These are phyloP conservation scores for Diaporthe australafricana DNA, from an alignment of 2,329 filamentous ascomycete species.

Conservation along the genomic window DNA sequence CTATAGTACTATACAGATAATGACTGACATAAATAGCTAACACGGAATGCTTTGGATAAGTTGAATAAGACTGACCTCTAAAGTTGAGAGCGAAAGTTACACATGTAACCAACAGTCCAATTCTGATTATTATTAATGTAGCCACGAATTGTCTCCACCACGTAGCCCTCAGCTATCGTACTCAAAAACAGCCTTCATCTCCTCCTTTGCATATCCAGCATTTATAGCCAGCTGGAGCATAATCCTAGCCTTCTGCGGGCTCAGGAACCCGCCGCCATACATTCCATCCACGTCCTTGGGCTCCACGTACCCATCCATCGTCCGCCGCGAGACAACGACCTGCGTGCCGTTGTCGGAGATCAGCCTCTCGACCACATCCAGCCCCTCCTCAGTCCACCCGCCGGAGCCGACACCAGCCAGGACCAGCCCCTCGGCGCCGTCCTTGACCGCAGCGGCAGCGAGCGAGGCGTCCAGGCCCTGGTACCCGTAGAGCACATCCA, in stretches of 20 bases:
- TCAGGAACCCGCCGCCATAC: slow-evolving; percentile 63
- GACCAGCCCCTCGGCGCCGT: slow-evolving; percentile 65
- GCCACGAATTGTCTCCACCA: fast-evolving
- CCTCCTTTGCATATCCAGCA: slow-evolving; percentile 40
- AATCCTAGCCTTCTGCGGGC: slow-evolving; percentile 66
- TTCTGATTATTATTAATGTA: neutral
- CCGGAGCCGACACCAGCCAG: slow-evolving; percentile 67
- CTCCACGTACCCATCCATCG: slow-evolving; percentile 65
- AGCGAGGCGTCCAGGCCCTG: slow-evolving; percentile 62
- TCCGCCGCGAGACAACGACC: slow-evolving; percentile 63
- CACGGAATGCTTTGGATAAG: no score
- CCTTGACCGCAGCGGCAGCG: slow-evolving; percentile 59
- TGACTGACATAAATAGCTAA: no score
- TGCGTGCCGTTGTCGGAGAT: slow-evolving; percentile 59
- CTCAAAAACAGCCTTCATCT: slow-evolving; percentile 31
- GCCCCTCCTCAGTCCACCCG: slow-evolving; percentile 55
- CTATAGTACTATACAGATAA: no score
- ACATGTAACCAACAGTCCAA: no score
- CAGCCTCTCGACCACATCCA: slow-evolving; percentile 54
- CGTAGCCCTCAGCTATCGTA: neutral
- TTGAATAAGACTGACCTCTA: no score
- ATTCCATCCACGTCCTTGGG: slow-evolving; percentile 41
- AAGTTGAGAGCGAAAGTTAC: no score
- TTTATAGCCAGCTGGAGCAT: slow-evolving; percentile 57
- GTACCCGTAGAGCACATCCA: slow-evolving; percentile 68